Percentiles rank a stretch among this genome's conserved stretches.
phyloP scores from a whole-genome alignment of 2,329 filamentous ascomycete species.

The Epichloe festucae region DNA sequence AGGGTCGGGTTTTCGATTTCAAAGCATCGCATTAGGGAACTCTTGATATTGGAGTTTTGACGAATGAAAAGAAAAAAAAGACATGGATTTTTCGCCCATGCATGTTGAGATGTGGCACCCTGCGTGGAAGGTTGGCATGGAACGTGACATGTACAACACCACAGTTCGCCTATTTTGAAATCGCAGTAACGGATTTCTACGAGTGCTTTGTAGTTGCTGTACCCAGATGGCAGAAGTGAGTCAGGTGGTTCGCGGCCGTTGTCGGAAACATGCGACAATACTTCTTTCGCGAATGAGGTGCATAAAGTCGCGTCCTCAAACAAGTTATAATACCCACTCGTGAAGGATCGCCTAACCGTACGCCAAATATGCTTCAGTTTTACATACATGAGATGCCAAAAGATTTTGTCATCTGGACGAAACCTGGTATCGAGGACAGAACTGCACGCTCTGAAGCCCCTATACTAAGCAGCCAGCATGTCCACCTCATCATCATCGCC shows the following conservation, averaged over 20 bases:
- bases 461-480: conserved; percentile 23
- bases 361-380: conserved; percentile 2
- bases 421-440: conserved; percentile 1
- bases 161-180: not conserved
- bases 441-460: not conserved
- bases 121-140: not conserved
- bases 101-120: not conserved
- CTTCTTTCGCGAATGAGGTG: not conserved
- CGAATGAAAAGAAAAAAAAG: conserved; percentile 24
- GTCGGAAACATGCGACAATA: not conserved
- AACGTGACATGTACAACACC: not conserved
- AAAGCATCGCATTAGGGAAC: conserved; percentile 29
- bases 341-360: not conserved
- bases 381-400: not conserved
- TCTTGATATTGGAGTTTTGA: conserved; percentile 25
- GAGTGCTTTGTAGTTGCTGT: too few species aligned
- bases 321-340: not conserved
- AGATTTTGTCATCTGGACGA: not conserved
- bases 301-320: not conserved
- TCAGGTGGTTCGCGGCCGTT: not conserved
- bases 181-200: not conserved
- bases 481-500: conserved; percentile 44
- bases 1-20: conserved; percentile 23
- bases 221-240: not conserved
- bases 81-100: conserved; percentile 21